Conservation (phyloP, 148 eudicot species). For the Linanthus parryae region DNA sequence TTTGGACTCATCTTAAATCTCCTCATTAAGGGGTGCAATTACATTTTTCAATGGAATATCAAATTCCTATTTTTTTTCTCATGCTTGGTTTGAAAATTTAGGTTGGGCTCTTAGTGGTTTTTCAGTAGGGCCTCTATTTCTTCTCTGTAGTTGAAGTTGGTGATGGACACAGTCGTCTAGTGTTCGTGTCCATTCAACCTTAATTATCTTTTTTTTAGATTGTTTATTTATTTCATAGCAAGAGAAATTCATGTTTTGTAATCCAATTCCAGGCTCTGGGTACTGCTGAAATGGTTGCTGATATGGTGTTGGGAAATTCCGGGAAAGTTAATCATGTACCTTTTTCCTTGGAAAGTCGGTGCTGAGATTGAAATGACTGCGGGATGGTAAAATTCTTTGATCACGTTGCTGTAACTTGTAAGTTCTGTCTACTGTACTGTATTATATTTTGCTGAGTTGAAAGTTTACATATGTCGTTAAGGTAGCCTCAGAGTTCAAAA, state of each 20-base stretch:
- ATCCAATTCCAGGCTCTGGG: slow-evolving; percentile 56
- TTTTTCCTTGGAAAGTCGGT: slow-evolving; percentile 44
- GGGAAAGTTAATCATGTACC: slow-evolving; percentile 50
- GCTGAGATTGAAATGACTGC: too few species aligned
- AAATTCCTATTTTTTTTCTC: background rate
- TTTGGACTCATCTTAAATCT: background rate
- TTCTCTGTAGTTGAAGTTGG: background rate
- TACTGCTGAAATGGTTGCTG: slow-evolving; percentile 82
- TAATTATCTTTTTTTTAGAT: too few species aligned
- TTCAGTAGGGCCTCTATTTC: background rate
- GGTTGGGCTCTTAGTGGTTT: background rate
- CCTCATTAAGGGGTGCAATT: background rate
- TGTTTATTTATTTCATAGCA: too few species aligned
- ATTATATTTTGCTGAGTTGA: too few species aligned
- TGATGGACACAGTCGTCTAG: background rate
- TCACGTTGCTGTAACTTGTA: too few species aligned
- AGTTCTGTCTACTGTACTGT: too few species aligned
- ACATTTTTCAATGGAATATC: background rate
- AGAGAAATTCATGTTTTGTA: too few species aligned
- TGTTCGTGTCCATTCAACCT: background rate
- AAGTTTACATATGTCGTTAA: too few species aligned
- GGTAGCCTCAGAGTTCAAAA: too few species aligned
- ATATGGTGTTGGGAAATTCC: slow-evolving; percentile 69
- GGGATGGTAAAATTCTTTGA: too few species aligned
- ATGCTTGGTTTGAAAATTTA: background rate